Base-by-base conservation (phyloP, 495 filamentous ascomycete genomes). In the Alectoria sarmentosa region DNA sequence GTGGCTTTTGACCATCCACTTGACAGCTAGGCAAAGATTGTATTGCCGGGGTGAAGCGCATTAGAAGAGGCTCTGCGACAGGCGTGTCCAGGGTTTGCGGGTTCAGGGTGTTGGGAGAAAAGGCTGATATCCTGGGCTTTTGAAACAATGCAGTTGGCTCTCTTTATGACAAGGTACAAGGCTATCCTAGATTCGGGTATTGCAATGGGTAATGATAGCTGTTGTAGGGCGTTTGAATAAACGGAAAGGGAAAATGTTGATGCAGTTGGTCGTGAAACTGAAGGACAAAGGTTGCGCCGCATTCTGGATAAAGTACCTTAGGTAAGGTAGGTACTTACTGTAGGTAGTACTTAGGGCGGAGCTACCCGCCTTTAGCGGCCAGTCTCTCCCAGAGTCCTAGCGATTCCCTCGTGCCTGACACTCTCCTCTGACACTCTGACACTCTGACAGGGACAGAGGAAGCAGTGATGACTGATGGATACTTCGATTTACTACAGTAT, bases 311-410 rank as follows among this genome's bases (percentile, higher is more conserved):
- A 15, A n/a, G n/a, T n/a, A n/a, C n/a, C n/a, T n/a, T n/a, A n/a
- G n/a, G n/a, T n/a, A n/a, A n/a, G n/a, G n/a, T n/a, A n/a, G n/a
- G n/a, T n/a, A n/a, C n/a, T n/a, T n/a, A n/a, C n/a, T n/a, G n/a
- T n/a, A n/a, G n/a, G n/a, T n/a, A n/a, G n/a, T n/a, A n/a, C n/a
- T n/a, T 34, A 55, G 30, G 30, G 52, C 30, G 52, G 52, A 55
- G 52, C 52, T 55, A 55, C 52, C 52, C 52, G 52, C 52, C 52
- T 7, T 17, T 55, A 55, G 52, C 30, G 52, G 5, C 38, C 38
- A 39, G 5, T 39, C 2, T 14, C 36, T 37, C n/a, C n/a, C n/a
- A n/a, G n/a, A n/a, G n/a, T n/a, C n/a, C n/a, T n/a, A n/a, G n/a
- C n/a, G n/a, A n/a, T n/a, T n/a, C n/a, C n/a, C n/a, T n/a, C n/a